Percentiles rank a stretch among this genome's conserved stretches.
Evolutionary conservation across 2,329 filamentous ascomycete genomes (phyloP).

Genomic region (Orbilia ellipsospora): DNA sequence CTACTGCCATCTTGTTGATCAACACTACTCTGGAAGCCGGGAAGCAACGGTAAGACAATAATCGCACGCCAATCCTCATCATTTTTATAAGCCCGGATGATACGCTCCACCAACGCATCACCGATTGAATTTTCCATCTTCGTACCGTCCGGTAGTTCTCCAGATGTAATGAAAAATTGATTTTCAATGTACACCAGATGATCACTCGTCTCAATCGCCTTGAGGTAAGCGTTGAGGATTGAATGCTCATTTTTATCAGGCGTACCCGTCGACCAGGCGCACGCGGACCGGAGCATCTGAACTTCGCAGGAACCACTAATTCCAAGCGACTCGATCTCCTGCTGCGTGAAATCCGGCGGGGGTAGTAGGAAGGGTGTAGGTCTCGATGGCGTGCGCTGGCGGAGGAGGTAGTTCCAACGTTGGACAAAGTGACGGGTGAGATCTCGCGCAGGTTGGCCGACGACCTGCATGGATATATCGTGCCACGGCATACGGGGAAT

Average conservation of each 20-base stretch:
- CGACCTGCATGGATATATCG: slow-evolving; percentile 96
- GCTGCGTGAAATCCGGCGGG: slow-evolving; percentile 87
- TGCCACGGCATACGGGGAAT: slow-evolving; percentile 98
- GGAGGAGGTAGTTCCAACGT: slow-evolving; percentile 95
- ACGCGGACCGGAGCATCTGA: slow-evolving; percentile 90
- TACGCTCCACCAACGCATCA: slow-evolving; percentile 91
- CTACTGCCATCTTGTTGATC: slow-evolving; percentile 94
- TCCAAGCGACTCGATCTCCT: slow-evolving; percentile 86
- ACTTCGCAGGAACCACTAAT: slow-evolving; percentile 95
- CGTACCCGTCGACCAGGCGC: slow-evolving; percentile 90
- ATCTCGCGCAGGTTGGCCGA: slow-evolving; percentile 93
- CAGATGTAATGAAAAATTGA: slow-evolving; percentile 96
- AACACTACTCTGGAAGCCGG: slow-evolving; percentile 97
- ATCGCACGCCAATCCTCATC: slow-evolving; percentile 90
- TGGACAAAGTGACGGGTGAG: slow-evolving; percentile 96
- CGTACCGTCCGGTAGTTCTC: slow-evolving; percentile 80
- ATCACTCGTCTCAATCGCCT: slow-evolving; percentile 92
- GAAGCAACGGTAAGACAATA: slow-evolving; percentile 92
- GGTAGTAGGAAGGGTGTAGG: slow-evolving; percentile 93
- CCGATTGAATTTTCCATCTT: slow-evolving; percentile 93
- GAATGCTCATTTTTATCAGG: slow-evolving; percentile 86
- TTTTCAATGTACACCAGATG: slow-evolving; percentile 99
- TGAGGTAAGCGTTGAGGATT: slow-evolving; percentile 94
- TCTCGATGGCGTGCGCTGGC: slow-evolving; percentile 89
- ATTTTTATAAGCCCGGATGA: slow-evolving; percentile 83